Conservation (phyloP, 495 filamentous ascomycete genomes). For the Daldinia vernicosa region DNA sequence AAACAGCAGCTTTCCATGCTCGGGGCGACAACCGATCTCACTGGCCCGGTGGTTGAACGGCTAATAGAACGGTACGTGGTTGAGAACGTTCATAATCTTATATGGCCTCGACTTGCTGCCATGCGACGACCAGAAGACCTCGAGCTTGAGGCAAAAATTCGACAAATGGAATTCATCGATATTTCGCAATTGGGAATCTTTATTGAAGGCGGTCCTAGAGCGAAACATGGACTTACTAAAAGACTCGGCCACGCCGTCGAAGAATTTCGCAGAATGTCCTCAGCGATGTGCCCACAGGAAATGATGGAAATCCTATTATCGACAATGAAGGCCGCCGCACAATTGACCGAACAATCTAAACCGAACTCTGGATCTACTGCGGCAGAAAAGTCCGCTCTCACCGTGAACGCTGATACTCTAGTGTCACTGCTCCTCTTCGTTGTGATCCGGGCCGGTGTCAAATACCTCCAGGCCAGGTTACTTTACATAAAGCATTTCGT, state of each 20-base stretch:
- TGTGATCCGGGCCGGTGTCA: constrained; percentile 89
- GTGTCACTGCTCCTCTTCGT: constrained; percentile 93
- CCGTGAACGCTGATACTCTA: constrained; percentile 94
- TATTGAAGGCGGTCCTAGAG: constrained; percentile 74
- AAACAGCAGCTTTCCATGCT: constrained; percentile 93
- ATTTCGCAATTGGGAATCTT: constrained; percentile 91
- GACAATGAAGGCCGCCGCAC: constrained; percentile 86
- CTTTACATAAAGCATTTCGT: constrained; percentile 96
- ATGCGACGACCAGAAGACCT: constrained; percentile 82
- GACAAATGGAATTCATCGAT: constrained; percentile 92
- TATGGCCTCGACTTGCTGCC: constrained; percentile 81
- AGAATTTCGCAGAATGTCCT: constrained; percentile 86
- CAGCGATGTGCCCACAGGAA: constrained; percentile 87
- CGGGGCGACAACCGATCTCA: constrained; percentile 91
- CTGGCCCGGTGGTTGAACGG: constrained; percentile 88
- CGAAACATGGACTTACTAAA: constrained; percentile 75
- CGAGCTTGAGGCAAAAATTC: constrained; percentile 89
- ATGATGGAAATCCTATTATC: constrained; percentile 89
- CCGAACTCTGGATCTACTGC: constrained; percentile 15
- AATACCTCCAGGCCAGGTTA: constrained; percentile 85
- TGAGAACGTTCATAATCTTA: constrained; percentile 88
- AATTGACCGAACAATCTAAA: constrained; percentile 55
- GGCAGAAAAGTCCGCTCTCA: constrained; percentile 65
- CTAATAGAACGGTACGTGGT: constrained; percentile 95
- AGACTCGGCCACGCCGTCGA: constrained; percentile 82